Base-by-base conservation (phyloP, 2,329 filamentous ascomycete species). In the Colletotrichum eremochloae region DNA sequence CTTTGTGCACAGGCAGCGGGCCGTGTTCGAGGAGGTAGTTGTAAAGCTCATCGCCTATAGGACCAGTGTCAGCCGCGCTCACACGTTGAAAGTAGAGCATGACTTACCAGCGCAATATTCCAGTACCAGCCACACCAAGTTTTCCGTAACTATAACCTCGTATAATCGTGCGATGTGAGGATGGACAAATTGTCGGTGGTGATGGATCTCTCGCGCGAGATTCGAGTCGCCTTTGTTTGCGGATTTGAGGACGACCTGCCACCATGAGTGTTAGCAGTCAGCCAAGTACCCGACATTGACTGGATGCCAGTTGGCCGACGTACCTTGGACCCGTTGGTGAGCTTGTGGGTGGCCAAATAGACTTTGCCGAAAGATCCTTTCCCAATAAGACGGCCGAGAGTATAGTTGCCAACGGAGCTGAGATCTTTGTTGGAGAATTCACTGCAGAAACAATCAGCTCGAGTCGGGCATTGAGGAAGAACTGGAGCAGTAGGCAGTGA, bases 291-390 rank as follows among this genome's bases (percentile, higher is more conserved):
- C 11, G 29, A 5, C 31, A 29, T 36, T 40, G 62, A 24, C 42
- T n/a, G 33, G 33, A 24, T 42, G 18, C 24, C 8, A 14, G 50
- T 18, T 6, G 46, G 20, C n/a, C 15, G 33, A 18, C 86, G 74
- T 79, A 96, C 95, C 90, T 98, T 98, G 80, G 95, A 97, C 79
- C 95, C 96, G 91, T 98, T 98, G 79, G 94, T 98, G 82, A 99
- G 94, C 83, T 98, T 98, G 83, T 99, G 96, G 57, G 92, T 91
- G 71, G 96, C 96, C 71, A 99, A 88, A 82, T 99, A 99, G 78
- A 99, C 96, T 84, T 98, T 98, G 78, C 96, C 96, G 83, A 99
- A 99, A 75, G 95, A 98, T 70, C 96, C 96, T 81, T 98, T 99
- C 76, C 96, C 96, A 80, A 99, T 97, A 71, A 99, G 87, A 72